Base-by-base conservation (phyloP, 2,329 filamentous ascomycete species). In the Fusarium albosuccineum region DNA sequence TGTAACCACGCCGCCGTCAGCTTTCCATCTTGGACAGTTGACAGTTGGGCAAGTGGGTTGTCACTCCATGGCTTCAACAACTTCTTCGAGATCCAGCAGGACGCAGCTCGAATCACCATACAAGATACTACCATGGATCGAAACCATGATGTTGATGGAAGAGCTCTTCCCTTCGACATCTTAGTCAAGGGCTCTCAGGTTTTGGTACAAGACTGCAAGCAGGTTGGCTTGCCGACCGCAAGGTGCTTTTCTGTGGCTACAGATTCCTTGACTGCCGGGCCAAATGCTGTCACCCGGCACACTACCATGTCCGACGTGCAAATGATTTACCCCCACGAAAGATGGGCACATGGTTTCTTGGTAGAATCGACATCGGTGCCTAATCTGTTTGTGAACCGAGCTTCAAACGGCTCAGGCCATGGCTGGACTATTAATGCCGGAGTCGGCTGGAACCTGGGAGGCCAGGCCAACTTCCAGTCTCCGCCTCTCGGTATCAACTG, bases 351-450 rank as follows among this genome's bases (percentile, higher is more conserved):
- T 11, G 70, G 70, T 1, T 13, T 73, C 7, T 40, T 73, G 0
- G 70, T 73, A 3, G 70, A 73, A 8, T 39, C 62, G 2, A 68
- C 66, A 0, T 53, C 55, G 0, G 70, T 57, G 0, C 33, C 48
- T 0, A 59, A 53, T 0, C 36, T 48, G 0, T 73, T 73, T 3
- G 55, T 61, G 9, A 63, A 73, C 6, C 53, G 70, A 0, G 54
- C 40, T 0, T 65, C 17, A 2, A 60, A 58, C 1, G 68, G 70
- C 0, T 53, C 70, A 2, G 70, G 70, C 1, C 70, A 73, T 2
- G 70, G 70, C 1, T 73, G 70, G 70, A 34, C 64, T 5, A 73
- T 73, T 8, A 73, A 73, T 11, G 70, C 40, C 0, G 70, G 70
- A 0, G 70, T 72, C 9, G 70, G 60, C 0, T 72, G 70, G 68